phyloP scores from a whole-genome alignment of 352 stramenopile species.

The Thraustochytrium sp. region DNA sequence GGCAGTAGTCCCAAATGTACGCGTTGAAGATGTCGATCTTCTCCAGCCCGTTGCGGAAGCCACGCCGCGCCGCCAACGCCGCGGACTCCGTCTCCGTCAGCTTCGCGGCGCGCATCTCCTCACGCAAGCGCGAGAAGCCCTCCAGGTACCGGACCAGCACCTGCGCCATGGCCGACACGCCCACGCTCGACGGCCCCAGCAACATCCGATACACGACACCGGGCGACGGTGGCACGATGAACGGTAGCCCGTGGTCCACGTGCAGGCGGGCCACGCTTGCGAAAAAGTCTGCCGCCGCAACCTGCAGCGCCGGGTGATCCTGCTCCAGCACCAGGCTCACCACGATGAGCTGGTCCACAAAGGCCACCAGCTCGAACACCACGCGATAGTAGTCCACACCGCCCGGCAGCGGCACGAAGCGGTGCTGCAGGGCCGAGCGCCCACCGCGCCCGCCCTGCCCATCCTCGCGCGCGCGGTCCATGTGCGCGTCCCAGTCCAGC shows the following conservation, averaged over 20 bases:
- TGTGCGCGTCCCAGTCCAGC: background rate
- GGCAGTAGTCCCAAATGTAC: conserved; percentile 29
- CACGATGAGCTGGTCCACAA: background rate
- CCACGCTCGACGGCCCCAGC: background rate
- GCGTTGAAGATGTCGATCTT: conserved; percentile 32
- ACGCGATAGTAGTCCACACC: conserved; percentile 27
- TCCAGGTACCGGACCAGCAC: background rate
- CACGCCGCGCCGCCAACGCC: background rate
- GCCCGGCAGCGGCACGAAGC: conserved; percentile 8
- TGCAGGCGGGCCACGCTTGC: background rate
- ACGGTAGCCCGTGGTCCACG: background rate
- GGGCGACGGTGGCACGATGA: conserved; percentile 26
- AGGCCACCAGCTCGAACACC: background rate
- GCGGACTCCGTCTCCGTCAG: background rate
- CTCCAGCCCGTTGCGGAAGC: background rate
- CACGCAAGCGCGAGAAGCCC: background rate
- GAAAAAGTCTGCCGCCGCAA: background rate
- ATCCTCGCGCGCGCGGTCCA: background rate
- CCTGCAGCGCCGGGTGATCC: background rate
- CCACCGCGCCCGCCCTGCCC: background rate
- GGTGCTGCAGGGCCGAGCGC: background rate
- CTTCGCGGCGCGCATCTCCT: background rate
- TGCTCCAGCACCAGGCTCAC: background rate
- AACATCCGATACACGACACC: conserved; percentile 17
- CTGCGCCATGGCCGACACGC: background rate